phyloP scores from a whole-genome alignment of 1,284 basidiomycete genomes.

The Heliocybe sulcata region DNA sequence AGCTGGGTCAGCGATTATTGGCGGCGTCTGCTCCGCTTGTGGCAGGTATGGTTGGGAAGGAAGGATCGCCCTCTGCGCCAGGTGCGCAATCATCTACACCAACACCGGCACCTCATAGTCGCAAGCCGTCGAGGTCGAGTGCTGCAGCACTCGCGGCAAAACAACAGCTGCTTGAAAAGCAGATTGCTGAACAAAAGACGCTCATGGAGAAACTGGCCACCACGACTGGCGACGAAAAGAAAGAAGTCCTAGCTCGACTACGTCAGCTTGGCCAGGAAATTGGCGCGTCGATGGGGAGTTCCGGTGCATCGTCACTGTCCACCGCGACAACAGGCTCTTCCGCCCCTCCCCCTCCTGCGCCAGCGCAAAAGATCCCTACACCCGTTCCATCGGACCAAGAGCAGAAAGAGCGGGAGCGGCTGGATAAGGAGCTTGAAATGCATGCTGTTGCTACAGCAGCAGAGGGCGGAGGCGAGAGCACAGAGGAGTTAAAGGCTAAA shows the following conservation, averaged over 20 bases:
- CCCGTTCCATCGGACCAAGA: constrained; percentile 34
- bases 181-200: constrained; percentile 87
- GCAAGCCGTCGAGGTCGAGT: constrained; percentile 21
- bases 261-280: constrained; percentile 81
- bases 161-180: constrained; percentile 73
- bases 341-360: constrained; percentile 13
- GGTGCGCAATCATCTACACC: constrained; percentile 15
- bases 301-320: not conserved
- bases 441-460: constrained; percentile 35
- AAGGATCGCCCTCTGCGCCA: constrained; percentile 11
- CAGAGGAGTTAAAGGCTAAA: constrained; percentile 72
- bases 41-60: constrained; percentile 40
- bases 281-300: constrained; percentile 26
- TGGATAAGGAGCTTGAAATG: constrained; percentile 73
- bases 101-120: constrained; percentile 17
- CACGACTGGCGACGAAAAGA: constrained; percentile 70
- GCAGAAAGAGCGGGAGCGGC: constrained; percentile 49
- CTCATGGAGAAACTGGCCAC: constrained; percentile 69
- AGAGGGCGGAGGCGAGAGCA: constrained; percentile 40
- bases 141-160: constrained; percentile 56
- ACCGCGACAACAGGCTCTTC: not conserved
- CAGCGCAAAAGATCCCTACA: constrained; percentile 16
- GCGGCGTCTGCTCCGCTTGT: constrained; percentile 72
- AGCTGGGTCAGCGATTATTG: constrained; percentile 64
- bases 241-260: constrained; percentile 70